Evolutionary conservation across 2,329 filamentous ascomycete species (phyloP).

Genomic region (Aspergillus candidus): DNA sequence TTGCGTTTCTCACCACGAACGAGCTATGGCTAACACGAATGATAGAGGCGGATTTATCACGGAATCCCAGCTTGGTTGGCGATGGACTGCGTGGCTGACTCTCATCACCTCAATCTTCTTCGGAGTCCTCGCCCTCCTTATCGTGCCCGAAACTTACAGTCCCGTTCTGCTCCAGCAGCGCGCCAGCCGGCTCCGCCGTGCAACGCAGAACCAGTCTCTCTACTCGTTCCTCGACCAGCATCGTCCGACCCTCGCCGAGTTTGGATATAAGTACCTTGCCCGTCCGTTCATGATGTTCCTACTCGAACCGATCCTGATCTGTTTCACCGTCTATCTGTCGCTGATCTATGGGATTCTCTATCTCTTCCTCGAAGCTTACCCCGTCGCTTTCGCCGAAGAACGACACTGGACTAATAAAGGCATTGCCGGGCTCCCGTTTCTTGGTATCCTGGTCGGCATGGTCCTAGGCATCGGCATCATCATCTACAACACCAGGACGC

Average conservation of each 20-base stretch:
- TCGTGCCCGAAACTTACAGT: conserved; percentile 48
- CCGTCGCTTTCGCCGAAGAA: conserved; percentile 34
- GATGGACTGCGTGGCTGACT: conserved; percentile 55
- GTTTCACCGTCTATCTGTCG: conserved; percentile 39
- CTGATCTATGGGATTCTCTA: conserved; percentile 31
- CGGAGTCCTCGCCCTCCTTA: conserved; percentile 37
- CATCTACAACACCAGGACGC: conserved; percentile 26
- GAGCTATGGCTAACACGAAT: no score
- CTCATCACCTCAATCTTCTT: conserved; percentile 44
- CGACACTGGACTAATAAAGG: conserved; percentile 39
- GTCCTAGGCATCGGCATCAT: conserved; percentile 25
- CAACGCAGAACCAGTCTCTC: conserved; percentile 44
- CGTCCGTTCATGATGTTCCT: conserved; percentile 40
- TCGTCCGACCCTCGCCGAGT: conserved; percentile 24
- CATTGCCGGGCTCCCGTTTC: conserved; percentile 42
- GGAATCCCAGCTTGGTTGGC: conserved; percentile 48
- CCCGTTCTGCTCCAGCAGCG: conserved; percentile 44
- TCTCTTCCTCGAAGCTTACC: conserved; percentile 31
- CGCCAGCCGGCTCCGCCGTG: conserved; percentile 43
- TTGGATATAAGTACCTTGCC: conserved; percentile 37
- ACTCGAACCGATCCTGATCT: conserved; percentile 41
- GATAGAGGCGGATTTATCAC: conserved; percentile 50
- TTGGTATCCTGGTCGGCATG: conserved; percentile 43
- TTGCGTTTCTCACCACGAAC: no score
- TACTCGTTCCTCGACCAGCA: conserved; percentile 40